Percentiles rank a stretch among this genome's conserved stretches.
Conservation (phyloP, 345 rosid species). For the Salix viminalis region DNA sequence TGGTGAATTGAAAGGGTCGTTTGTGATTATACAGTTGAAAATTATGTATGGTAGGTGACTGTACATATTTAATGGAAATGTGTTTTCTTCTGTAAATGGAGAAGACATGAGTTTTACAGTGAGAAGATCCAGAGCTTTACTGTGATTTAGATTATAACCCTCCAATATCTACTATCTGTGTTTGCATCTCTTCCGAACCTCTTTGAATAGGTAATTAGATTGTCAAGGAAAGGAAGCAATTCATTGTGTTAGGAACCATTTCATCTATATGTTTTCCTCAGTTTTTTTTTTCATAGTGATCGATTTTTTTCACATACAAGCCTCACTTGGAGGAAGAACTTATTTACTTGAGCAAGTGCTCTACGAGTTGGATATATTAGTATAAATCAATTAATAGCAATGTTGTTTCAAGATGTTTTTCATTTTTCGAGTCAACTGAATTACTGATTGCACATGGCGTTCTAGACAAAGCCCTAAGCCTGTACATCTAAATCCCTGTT, state of each 20-base stretch:
- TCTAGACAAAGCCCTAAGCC: not conserved
- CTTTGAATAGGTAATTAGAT: constrained; percentile 1
- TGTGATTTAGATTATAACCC: constrained; percentile 13
- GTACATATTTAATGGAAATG: constrained; percentile 38
- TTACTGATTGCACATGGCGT: not conserved
- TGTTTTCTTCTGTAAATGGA: constrained; percentile 24
- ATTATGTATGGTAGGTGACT: constrained; percentile 24
- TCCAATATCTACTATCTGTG: not conserved
- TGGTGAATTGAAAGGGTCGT: constrained; percentile 49
- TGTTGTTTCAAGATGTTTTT: no score
- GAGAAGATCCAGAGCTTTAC: constrained; percentile 4
- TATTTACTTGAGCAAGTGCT: no score
- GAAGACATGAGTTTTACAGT: constrained; percentile 4
- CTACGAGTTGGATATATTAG: no score
- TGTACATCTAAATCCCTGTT: not conserved
- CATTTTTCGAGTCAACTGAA: no score
- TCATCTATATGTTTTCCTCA: not conserved
- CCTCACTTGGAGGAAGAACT: no score
- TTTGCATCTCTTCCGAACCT: constrained; percentile 7
- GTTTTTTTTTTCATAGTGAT: not conserved
- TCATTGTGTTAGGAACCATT: not conserved
- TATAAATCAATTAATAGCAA: no score
- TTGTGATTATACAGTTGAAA: constrained; percentile 23
- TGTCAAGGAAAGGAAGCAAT: constrained; percentile 4
- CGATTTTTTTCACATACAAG: no score